Evolutionary conservation across 345 rosid species (phyloP).

Genomic region (Crucihimalaya himalaica): DNA sequence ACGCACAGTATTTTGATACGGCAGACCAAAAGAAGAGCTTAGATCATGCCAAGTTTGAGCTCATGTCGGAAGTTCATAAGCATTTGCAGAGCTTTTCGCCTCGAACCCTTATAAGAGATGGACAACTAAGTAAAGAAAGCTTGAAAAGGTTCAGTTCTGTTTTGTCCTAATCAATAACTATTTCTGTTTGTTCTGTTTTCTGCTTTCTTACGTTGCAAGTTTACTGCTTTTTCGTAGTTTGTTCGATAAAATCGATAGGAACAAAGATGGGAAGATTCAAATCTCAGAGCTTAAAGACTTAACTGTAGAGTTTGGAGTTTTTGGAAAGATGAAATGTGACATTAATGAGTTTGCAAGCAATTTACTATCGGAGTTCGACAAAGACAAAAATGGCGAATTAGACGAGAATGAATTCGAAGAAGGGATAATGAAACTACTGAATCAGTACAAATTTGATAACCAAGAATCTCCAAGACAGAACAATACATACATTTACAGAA

Average conservation of each 20-base stretch:
- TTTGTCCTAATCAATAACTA: neutral
- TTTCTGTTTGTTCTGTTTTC: neutral
- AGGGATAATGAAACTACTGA: slow-evolving; percentile 36
- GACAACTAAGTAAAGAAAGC: slow-evolving; percentile 43
- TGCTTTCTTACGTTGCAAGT: neutral
- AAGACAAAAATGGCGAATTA: slow-evolving; percentile 39
- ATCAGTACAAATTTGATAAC: slow-evolving; percentile 40
- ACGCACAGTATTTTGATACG: slow-evolving; percentile 34
- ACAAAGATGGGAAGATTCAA: slow-evolving; percentile 45
- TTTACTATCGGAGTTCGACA: slow-evolving; percentile 37
- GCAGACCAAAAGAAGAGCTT: slow-evolving; percentile 42
- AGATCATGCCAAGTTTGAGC: slow-evolving; percentile 43
- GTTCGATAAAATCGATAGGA: slow-evolving; percentile 38
- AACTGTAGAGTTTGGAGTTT: slow-evolving; percentile 40
- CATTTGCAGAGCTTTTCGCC: slow-evolving; percentile 42
- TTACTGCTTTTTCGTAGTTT: slow-evolving; percentile 15
- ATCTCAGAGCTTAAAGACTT: slow-evolving; percentile 41
- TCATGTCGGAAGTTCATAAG: slow-evolving; percentile 44
- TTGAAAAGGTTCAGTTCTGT: slow-evolving; percentile 35
- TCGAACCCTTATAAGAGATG: slow-evolving; percentile 38
- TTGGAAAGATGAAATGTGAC: slow-evolving; percentile 43
- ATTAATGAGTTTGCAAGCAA: slow-evolving; percentile 42
- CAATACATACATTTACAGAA: slow-evolving; percentile 38
- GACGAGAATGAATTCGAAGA: slow-evolving; percentile 40
- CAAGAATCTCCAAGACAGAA: slow-evolving; percentile 33